Evolutionary conservation across 257 asterid genomes (phyloP).

Genomic region (Solanum rostratum): DNA sequence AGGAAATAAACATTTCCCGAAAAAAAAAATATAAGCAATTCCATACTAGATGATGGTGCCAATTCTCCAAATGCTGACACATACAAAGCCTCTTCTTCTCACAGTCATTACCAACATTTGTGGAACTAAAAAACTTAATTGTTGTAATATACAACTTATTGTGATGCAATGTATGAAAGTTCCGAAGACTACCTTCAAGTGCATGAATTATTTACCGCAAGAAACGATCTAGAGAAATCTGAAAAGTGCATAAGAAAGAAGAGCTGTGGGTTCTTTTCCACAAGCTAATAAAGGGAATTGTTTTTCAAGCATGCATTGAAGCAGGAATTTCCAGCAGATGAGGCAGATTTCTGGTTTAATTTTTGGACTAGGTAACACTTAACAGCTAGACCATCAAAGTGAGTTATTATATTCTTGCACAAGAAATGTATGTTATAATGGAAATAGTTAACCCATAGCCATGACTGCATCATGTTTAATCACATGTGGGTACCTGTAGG

Average conservation of each 20-base stretch:
- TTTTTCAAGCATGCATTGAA: not conserved
- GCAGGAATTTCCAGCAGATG: not conserved
- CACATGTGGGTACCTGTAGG: not conserved
- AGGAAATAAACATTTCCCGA: not conserved
- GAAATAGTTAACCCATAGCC: not conserved
- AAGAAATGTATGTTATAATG: not conserved
- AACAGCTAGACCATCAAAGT: not conserved
- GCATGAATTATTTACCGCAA: not conserved
- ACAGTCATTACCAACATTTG: not conserved
- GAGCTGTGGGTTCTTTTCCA: not conserved
- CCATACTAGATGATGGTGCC: not conserved
- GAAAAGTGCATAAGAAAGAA: not conserved
- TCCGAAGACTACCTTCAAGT: not conserved
- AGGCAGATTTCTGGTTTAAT: not conserved
- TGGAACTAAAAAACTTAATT: not conserved
- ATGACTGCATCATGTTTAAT: not conserved
- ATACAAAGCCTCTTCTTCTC: not conserved
- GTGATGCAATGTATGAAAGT: not conserved
- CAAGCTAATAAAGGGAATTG: not conserved
- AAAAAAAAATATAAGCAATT: not conserved
- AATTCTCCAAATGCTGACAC: not conserved
- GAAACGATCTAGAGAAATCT: not conserved
- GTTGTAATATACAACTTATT: not conserved
- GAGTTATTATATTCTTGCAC: not conserved
- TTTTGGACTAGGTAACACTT: not conserved